These are phyloP conservation scores for Pseudozyma sp. DNA, from an alignment of 1,284 basidiomycete species.

Conservation along the genomic window DNA sequence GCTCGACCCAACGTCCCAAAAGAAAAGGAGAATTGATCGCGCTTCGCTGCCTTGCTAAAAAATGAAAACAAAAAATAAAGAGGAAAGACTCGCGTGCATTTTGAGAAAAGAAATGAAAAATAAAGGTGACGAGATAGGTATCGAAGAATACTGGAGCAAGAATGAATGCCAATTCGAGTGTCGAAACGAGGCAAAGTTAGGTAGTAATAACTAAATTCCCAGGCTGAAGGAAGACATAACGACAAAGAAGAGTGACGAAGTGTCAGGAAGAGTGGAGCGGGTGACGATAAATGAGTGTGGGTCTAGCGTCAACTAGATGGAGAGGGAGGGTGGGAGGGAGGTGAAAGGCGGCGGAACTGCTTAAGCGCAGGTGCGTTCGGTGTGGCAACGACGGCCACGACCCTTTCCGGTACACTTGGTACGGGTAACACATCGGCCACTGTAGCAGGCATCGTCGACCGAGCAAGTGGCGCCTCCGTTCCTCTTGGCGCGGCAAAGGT, in stretches of 20 bases:
- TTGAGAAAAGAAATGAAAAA: background rate
- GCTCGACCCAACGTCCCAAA: no score
- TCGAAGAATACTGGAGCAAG: background rate
- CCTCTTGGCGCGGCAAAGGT: conserved; percentile 32
- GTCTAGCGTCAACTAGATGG: conserved; percentile 23
- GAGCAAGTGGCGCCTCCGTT: conserved; percentile 24
- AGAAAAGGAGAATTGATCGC: no score
- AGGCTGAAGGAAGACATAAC: no score
- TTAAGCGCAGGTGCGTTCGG: conserved; percentile 34
- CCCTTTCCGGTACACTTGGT: no score
- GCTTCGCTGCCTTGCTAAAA: no score
- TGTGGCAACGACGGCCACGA: conserved; percentile 8
- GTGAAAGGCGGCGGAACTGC: background rate
- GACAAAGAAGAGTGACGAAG: no score
- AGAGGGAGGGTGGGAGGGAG: no score
- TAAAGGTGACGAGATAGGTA: background rate
- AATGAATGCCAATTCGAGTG: background rate
- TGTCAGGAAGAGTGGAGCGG: background rate
- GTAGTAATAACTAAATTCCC: no score
- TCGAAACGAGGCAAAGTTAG: no score
- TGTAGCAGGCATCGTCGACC: conserved; percentile 29
- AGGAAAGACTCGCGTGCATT: background rate
- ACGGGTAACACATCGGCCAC: background rate
- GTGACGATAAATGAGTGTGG: conserved; percentile 1
- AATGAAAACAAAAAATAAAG: background rate